These are phyloP conservation scores for Globisporangium abappressorium DNA, from an alignment of 352 stramenopile genomes.

Conservation along the genomic window DNA sequence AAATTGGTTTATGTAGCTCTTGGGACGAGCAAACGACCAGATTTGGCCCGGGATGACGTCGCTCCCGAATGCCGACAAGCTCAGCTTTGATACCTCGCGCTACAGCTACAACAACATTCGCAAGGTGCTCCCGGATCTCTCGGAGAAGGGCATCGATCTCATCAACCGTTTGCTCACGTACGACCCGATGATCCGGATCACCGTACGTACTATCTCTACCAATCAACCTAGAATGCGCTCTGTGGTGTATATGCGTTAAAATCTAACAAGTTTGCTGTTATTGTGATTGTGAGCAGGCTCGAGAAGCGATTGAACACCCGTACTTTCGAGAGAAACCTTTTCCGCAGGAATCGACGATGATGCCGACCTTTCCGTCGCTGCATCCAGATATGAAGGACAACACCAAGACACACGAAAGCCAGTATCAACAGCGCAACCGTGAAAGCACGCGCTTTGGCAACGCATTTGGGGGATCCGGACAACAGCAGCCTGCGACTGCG, in stretches of 20 bases:
- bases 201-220: slow-evolving; percentile 23
- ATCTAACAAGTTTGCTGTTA: too few species aligned
- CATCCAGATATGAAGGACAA: slow-evolving; percentile 38
- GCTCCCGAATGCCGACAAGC: slow-evolving; percentile 38
- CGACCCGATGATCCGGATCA: slow-evolving; percentile 46
- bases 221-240: neutral
- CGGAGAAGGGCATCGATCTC: slow-evolving; percentile 42
- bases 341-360: slow-evolving; percentile 54
- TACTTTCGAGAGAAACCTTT: slow-evolving; percentile 71
- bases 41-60: slow-evolving; percentile 54
- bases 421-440: neutral
- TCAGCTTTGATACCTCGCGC: slow-evolving; percentile 31
- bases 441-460: slow-evolving; percentile 16
- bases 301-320: slow-evolving; percentile 43
- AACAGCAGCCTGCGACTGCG: neutral
- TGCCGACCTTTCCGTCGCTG: slow-evolving; percentile 61
- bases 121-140: slow-evolving; percentile 36
- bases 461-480: slow-evolving; percentile 6
- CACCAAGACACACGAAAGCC: neutral
- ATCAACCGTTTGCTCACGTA: slow-evolving; percentile 51
- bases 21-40: slow-evolving; percentile 59
- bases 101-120: slow-evolving; percentile 41
- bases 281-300: slow-evolving; percentile 24
- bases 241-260: neutral
- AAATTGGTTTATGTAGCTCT: slow-evolving; percentile 21